Evolutionary conservation across 208 protist species (phyloP), one percentile per base, ranked within the genome.

Genomic region (Wallacemonas sp.): DNA sequence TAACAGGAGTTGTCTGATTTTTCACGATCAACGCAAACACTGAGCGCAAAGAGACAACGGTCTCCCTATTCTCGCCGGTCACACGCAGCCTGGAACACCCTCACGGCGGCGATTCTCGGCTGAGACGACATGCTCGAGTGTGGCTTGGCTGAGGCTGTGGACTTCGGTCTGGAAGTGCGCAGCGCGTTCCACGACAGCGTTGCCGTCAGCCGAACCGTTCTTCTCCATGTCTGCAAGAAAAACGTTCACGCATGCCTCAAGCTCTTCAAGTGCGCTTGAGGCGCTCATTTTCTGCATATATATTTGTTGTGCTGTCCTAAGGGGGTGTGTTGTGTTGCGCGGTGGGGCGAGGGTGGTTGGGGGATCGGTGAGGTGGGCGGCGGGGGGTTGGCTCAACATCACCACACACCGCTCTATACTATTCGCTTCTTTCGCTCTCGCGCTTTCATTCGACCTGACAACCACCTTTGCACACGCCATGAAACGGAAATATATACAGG

Each of bases 151-250:
- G 1, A 81, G 41, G 24, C 69, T 64, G 0, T 72, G 38, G 36
- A 80, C 38, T 32, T 74, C 55, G 48, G 56, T 49, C 58, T 84
- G 74, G 2, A 78, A 36, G 26, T 54, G 29, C 0, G 64, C 27
- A 23, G 41, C 66, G 19, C 60, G 47, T 17, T 69, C 63, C 16
- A 84, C 30, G 17, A 76, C 68, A 38, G 33, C 43, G 0, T 46
- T 33, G n/a, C 41, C 14, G 46, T 83, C 66, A 26, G 61, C 66
- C 44, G 3, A 19, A 2, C 71, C 72, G 5, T 44, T 64, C 0
- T 23, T 30, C 48, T 83, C 54, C 12, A 68, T 39, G 3, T 58
- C 16, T 2, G 54, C 21, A 0, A 83, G 44, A 52, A 66, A 76
- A 11, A 1, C 11, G 12, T 58, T 46, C 0, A 83, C 78, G 30